Conservation (phyloP, 257 asterid genomes). For the Penstemon davidsonii region DNA sequence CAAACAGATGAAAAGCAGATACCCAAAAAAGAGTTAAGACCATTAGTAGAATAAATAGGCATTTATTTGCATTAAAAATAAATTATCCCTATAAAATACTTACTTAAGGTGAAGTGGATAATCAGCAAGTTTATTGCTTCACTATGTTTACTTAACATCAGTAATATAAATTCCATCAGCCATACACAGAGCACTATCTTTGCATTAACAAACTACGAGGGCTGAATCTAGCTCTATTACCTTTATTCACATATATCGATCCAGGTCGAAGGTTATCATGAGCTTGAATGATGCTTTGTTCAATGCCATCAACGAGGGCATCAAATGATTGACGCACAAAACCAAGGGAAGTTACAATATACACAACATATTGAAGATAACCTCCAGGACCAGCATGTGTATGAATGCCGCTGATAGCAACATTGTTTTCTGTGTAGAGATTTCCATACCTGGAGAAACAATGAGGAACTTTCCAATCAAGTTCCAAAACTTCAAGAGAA, state of each 20-base stretch:
- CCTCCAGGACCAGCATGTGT: slow-evolving; percentile 99
- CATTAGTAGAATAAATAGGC: background rate
- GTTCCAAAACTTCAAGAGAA: slow-evolving; percentile 16
- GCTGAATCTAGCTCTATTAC: slow-evolving; percentile 36
- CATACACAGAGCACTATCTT: background rate
- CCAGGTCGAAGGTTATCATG: slow-evolving; percentile 88
- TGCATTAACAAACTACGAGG: background rate
- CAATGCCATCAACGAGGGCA: slow-evolving; percentile 95
- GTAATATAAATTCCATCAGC: background rate
- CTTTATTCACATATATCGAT: slow-evolving; percentile 79
- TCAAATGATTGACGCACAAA: slow-evolving; percentile 94
- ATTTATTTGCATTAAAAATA: background rate
- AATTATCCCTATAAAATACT: slow-evolving; percentile 7
- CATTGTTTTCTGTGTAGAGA: slow-evolving; percentile 82
- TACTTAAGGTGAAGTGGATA: background rate
- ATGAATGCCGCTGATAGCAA: slow-evolving; percentile 95
- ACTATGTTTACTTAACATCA: slow-evolving; percentile 8
- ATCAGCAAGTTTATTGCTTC: slow-evolving; percentile 17
- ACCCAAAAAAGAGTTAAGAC: no score
- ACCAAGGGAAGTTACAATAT: slow-evolving; percentile 93
- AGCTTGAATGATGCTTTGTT: slow-evolving; percentile 84
- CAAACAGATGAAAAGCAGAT: no score
- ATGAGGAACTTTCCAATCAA: slow-evolving; percentile 6
- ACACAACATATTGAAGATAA: slow-evolving; percentile 85
- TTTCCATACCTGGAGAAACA: slow-evolving; percentile 70